phyloP scores from a whole-genome alignment of 805 yeast genomes.

The Suhomyces sp. region DNA sequence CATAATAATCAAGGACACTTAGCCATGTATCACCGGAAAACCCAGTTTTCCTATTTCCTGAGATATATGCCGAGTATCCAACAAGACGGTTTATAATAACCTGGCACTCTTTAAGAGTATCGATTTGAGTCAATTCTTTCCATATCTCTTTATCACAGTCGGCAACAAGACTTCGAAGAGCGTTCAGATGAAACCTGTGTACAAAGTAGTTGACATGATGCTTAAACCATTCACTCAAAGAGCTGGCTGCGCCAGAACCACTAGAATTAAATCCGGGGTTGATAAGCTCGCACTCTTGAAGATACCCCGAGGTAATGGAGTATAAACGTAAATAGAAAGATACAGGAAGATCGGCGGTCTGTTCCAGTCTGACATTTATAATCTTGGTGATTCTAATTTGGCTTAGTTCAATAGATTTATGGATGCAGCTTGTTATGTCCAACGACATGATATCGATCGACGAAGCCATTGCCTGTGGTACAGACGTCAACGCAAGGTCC shows the following conservation, averaged over 20 bases:
- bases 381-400: slow-evolving; percentile 78
- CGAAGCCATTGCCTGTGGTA: slow-evolving; percentile 21
- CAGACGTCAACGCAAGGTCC: slow-evolving; percentile 53
- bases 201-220: slow-evolving; percentile 63
- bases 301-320: slow-evolving; percentile 62
- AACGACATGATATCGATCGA: slow-evolving; percentile 50
- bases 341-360: slow-evolving; percentile 54
- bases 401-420: slow-evolving; percentile 63
- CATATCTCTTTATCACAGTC: slow-evolving; percentile 70
- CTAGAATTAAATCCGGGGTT: slow-evolving; percentile 62
- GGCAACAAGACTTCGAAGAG: slow-evolving; percentile 43
- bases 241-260: slow-evolving; percentile 46
- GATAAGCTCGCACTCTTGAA: slow-evolving; percentile 79
- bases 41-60: slow-evolving; percentile 17
- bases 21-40: slow-evolving; percentile 29
- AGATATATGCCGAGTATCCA: slow-evolving; percentile 23
- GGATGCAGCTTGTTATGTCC: slow-evolving; percentile 65
- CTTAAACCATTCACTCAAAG: slow-evolving; percentile 62
- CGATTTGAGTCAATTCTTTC: slow-evolving; percentile 66
- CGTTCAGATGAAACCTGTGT: slow-evolving; percentile 50
- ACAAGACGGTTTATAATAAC: slow-evolving; percentile 20
- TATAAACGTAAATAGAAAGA: slow-evolving; percentile 67
- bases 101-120: slow-evolving; percentile 29
- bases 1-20: slow-evolving; percentile 22
- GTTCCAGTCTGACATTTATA: slow-evolving; percentile 71